phyloP scores from a whole-genome alignment of 805 yeast species.

The Saccharomycopsis schoenii region DNA sequence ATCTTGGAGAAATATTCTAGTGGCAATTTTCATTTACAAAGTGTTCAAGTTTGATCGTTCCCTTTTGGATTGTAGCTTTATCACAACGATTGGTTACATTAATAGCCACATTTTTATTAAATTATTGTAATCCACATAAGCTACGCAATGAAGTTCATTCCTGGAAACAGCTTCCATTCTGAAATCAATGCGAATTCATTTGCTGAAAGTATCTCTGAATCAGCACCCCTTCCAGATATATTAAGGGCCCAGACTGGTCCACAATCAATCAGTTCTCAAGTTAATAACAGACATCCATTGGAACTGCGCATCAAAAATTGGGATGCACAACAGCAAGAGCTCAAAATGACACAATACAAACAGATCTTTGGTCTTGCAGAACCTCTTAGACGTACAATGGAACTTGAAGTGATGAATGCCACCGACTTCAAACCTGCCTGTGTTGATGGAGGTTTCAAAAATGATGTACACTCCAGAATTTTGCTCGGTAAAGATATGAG shows the following conservation, averaged over 20 bases:
- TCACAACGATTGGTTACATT: no score
- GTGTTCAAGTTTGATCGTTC: no score
- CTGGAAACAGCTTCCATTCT: conserved; percentile 3
- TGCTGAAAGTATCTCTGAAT: conserved; percentile 41
- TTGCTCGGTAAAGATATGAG: conserved; percentile 65
- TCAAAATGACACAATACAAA: conserved; percentile 68
- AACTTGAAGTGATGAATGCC: conserved; percentile 57
- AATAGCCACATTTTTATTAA: no score
- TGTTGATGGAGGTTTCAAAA: conserved; percentile 56
- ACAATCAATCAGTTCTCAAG: conserved; percentile 39
- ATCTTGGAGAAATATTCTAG: not conserved
- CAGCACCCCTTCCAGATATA: conserved; percentile 60
- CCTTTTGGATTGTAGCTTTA: no score
- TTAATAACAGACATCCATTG: conserved; percentile 78
- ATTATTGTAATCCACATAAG: no score
- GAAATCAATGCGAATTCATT: conserved; percentile 40
- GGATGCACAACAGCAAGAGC: conserved; percentile 65
- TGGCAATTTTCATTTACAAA: not conserved
- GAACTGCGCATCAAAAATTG: conserved; percentile 67
- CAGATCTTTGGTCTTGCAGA: conserved; percentile 87
- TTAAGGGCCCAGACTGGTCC: conserved; percentile 59
- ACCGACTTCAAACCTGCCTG: conserved; percentile 60
- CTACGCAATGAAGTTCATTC: conserved; percentile 6
- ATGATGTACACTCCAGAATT: conserved; percentile 64
- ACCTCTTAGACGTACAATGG: conserved; percentile 89